phyloP scores from a whole-genome alignment of 192 early-diverging fungal species.

The Polychytrium aggregatum region DNA sequence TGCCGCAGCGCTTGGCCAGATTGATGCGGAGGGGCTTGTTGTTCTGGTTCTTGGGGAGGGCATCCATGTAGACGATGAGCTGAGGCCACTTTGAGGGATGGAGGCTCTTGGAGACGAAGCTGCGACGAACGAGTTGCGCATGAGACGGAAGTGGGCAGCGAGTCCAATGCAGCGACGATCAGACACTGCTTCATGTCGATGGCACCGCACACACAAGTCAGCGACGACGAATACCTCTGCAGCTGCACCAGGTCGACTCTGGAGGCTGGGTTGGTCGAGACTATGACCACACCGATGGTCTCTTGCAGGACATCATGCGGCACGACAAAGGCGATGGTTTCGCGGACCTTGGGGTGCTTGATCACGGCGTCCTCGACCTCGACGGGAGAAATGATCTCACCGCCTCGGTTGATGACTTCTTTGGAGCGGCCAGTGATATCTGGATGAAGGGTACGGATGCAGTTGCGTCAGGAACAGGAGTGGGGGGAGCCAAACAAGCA shows the following conservation, averaged over 20 bases:
- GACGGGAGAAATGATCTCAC: conserved; percentile 83
- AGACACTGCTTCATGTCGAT: no score
- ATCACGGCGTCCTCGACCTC: conserved; percentile 63
- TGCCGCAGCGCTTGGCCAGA: no score
- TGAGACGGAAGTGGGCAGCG: conserved; percentile 2
- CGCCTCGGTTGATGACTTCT: conserved; percentile 76
- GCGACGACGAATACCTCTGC: no score
- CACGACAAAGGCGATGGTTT: conserved; percentile 29
- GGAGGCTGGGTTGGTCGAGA: no score
- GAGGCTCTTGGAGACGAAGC: conserved; percentile 13
- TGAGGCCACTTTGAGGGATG: conserved; percentile 32
- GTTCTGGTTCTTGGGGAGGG: no score
- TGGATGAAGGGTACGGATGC: no score
- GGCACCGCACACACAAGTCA: no score
- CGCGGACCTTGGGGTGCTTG: conserved; percentile 16
- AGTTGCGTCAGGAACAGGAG: no score
- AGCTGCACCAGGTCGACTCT: no score
- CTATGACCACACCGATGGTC: conserved; percentile 31
- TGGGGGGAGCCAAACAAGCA: no score
- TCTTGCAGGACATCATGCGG: conserved; percentile 31
- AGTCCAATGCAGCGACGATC: no score
- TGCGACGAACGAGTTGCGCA: conserved; percentile 6
- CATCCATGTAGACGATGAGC: conserved; percentile 28
- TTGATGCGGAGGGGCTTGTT: no score
- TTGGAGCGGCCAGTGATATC: conserved; percentile 72